Evolutionary conservation across 2,329 filamentous ascomycete genomes (phyloP), one percentile per base, ranked within the genome.

Genomic region (Cladosporium sp.): DNA sequence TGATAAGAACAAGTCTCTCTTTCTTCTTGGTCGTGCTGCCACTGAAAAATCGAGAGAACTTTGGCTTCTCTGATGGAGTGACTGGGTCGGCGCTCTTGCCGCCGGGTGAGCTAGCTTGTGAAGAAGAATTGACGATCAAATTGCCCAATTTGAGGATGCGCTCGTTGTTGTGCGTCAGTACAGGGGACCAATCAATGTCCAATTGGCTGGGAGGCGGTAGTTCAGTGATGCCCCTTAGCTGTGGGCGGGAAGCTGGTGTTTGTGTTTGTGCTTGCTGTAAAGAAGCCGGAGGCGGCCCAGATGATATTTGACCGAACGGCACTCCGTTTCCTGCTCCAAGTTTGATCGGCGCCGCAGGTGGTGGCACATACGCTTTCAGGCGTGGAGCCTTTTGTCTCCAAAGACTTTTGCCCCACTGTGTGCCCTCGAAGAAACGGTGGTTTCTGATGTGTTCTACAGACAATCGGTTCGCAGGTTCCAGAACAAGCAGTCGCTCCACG

Each of bases 101-200:
- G 56, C 86, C 86, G 0, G 89, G 84, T 61, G 86, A 89, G 68
- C 90, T 88, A 9, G 89, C 82, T 54, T 91, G 81, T 9, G 92
- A 88, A 2, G 90, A 84, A 5, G 90, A 88, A 37, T 90, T 80
- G 7, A 99, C 92, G 73, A 91, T 83, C 62, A 97, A 77, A 67
- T 99, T 96, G 2, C 94, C 94, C 20, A 99, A 79, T 72, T 96
- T 97, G 61, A 99, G 74, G 64, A 99, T 99, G 35, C 94, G 85
- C 74, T 99, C 94, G 68, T 97, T 97, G 59, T 85, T 87, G 67
- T 87, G 86, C 9, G 90, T 97, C 56, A 99, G 78, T 4, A 99
- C 92, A 0, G 94, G 94, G 0, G 93, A 97, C 94, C 94, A 99
- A 74, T 99, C 94, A 58, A 99, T 96, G 69, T 99, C 94, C 24